Base-by-base conservation (phyloP, 257 asterid species). In the Capsicum chinense region DNA sequence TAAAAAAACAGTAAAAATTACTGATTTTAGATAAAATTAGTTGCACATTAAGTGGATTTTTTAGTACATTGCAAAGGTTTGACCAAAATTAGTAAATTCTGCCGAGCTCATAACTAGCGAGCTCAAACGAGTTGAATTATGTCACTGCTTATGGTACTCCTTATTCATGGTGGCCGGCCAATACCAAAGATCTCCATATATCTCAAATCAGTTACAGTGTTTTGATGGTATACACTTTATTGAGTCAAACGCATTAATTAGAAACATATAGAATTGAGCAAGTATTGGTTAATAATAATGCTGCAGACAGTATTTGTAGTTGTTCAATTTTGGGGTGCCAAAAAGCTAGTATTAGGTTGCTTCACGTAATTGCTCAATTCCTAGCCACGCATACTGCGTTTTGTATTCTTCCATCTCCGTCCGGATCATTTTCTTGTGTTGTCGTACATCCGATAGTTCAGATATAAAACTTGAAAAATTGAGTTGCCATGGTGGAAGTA, bases 271-370 rank as follows among this genome's bases (percentile, higher is more conserved):
- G n/a, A 7, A 63, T 67, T 10, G 80, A 74, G 10, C 80, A 74
- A 21, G 80, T 21, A 21, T 73, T 73, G 80, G 59, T 19, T 69
- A 16, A 69, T 69, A 16, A 69, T 69, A 39, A 37, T 37, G 80
- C 35, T 68, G 80, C 37, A 44, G 56, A 13, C 79, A 71, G 39
- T 58, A 44, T 9, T 48, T 71, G 33, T 15, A 14, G 3, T 5
- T 73, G 58, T 10, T 73, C 79, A 17, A 71, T 44, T 44, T 17
- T 71, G 79, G 57, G 56, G 39, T 47, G 79, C 79, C 57, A 71
- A 44, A 71, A 71, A 71, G 64, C 62, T 13, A 17, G 12, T 11
- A 9, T 48, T 73, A 9, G 16, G 39, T 73, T 73, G 58, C 17
- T 70, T 35, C 56, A 17, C 15, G 16, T 15, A 69, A 71, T 19